These are phyloP conservation scores for Rubia yunnanensis DNA, from an alignment of 257 asterid species.

Conservation along the genomic window DNA sequence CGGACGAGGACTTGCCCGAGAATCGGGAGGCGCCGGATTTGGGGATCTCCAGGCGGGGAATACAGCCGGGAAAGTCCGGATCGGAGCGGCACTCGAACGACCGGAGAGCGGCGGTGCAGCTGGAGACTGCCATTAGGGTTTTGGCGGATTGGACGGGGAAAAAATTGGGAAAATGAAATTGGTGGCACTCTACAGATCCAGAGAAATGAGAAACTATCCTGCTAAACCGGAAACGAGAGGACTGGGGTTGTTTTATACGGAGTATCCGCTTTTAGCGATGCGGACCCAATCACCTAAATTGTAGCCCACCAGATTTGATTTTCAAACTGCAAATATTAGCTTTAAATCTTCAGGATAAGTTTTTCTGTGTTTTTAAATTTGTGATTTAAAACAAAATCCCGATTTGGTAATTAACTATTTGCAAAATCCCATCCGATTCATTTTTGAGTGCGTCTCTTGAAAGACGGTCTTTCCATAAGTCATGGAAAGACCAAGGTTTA, in stretches of 20 bases:
- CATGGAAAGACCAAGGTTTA: too few species aligned
- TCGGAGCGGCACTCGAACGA: slow-evolving; percentile 84
- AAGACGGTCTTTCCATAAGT: too few species aligned
- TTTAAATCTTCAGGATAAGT: neutral
- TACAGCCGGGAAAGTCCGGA: slow-evolving; percentile 46
- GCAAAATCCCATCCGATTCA: too few species aligned
- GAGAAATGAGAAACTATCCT: neutral
- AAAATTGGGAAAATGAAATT: slow-evolving; percentile 1
- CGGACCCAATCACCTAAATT: neutral
- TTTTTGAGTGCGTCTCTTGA: too few species aligned
- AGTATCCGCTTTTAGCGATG: neutral
- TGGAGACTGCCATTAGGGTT: slow-evolving; percentile 57
- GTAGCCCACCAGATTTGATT: neutral
- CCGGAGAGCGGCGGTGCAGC: slow-evolving; percentile 47
- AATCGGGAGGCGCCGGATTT: slow-evolving; percentile 29
- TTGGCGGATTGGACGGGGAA: slow-evolving; percentile 12
- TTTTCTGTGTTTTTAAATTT: neutral
- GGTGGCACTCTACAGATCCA: neutral
- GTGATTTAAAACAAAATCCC: neutral
- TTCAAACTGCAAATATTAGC: neutral
- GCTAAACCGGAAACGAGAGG: neutral
- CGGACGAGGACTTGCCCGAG: slow-evolving; percentile 23
- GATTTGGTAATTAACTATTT: neutral
- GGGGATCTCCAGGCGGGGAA: slow-evolving; percentile 41
- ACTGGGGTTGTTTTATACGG: neutral